A percentile compares a stretch with the other conserved stretches of the same genome.
phyloP scores from a whole-genome alignment of 352 stramenopile genomes.

The Phytophthora chlamydospora region DNA sequence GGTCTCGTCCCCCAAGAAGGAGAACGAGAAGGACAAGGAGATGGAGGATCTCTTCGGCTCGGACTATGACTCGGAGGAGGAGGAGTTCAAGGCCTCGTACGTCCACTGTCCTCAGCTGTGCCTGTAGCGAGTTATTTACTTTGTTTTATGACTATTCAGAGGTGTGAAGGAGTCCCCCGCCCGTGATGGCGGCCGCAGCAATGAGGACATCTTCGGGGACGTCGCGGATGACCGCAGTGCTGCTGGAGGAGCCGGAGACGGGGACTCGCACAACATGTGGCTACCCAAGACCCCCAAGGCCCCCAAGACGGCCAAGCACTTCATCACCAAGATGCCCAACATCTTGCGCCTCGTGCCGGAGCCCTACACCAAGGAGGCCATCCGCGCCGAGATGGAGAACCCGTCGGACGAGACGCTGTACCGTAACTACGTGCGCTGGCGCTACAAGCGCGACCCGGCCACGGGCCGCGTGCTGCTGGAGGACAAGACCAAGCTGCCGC shows the following conservation, averaged over 20 bases:
- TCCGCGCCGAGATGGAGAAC: constrained; percentile 83
- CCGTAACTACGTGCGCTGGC: constrained; percentile 88
- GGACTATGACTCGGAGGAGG: constrained; percentile 89
- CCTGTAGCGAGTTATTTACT: constrained; percentile 8
- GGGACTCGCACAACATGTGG: constrained; percentile 65
- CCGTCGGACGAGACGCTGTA: constrained; percentile 86
- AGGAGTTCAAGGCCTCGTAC: constrained; percentile 90
- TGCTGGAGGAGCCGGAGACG: constrained; percentile 31
- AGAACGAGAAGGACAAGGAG: constrained; percentile 78
- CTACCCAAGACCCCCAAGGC: constrained; percentile 80
- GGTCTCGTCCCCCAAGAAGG: constrained; percentile 31
- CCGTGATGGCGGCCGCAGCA: constrained; percentile 59
- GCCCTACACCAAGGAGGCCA: constrained; percentile 76
- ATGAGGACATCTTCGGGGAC: constrained; percentile 50
- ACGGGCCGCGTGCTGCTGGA: constrained; percentile 72
- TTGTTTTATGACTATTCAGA: constrained; percentile 39
- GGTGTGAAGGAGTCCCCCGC: constrained; percentile 86
- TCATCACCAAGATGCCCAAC: constrained; percentile 87
- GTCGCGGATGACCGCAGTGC: constrained; percentile 41
- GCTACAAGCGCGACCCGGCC: constrained; percentile 67
- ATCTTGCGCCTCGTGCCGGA: constrained; percentile 83
- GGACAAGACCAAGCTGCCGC: constrained; percentile 54
- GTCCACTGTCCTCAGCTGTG: constrained; percentile 5
- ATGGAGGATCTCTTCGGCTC: constrained; percentile 91
- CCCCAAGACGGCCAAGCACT: constrained; percentile 61